Percentiles rank a stretch among this genome's conserved stretches.
These are phyloP conservation scores for Cairneyella variabilis DNA, from an alignment of 495 filamentous ascomycete species.

Conservation along the genomic window DNA sequence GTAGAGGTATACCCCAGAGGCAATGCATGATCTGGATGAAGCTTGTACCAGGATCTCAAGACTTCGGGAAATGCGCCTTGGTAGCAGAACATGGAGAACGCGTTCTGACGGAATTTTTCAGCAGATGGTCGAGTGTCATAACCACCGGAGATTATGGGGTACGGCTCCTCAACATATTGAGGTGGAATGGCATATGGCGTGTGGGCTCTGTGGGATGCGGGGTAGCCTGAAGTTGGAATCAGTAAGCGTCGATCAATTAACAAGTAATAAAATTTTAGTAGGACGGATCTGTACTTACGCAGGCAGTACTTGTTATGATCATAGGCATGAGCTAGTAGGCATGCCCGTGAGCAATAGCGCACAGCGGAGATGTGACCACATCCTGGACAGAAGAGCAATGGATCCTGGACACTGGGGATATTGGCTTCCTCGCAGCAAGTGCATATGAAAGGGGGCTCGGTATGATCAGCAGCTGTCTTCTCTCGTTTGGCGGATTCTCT, in stretches of 20 bases:
- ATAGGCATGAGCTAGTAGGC: slow-evolving; percentile 13
- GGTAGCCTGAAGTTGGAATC: too few relatives aligned
- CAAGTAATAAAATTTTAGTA: not conserved
- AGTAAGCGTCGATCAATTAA: too few relatives aligned
- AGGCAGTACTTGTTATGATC: slow-evolving; percentile 15
- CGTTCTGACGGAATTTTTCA: slow-evolving; percentile 15
- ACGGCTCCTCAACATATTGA: too few relatives aligned
- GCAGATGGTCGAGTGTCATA: too few relatives aligned
- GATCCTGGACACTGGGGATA: not conserved
- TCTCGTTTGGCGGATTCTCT: not conserved
- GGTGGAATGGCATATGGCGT: too few relatives aligned
- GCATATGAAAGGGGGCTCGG: not conserved
- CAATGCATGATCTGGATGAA: not conserved
- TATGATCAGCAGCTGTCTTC: not conserved
- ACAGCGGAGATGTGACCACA: slow-evolving; percentile 10
- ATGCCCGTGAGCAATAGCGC: slow-evolving; percentile 15
- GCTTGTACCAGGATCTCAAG: slow-evolving; percentile 3
- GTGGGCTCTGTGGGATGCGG: too few relatives aligned
- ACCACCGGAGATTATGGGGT: too few relatives aligned
- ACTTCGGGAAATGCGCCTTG: slow-evolving; percentile 6
- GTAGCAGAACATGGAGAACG: slow-evolving; percentile 14
- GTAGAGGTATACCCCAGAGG: not conserved
- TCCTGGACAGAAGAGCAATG: slow-evolving; percentile 10
- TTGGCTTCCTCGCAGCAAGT: not conserved
- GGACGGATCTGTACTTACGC: not conserved